These are phyloP conservation scores for Populus euphratica DNA, from an alignment of 345 rosid species.

Conservation along the genomic window DNA sequence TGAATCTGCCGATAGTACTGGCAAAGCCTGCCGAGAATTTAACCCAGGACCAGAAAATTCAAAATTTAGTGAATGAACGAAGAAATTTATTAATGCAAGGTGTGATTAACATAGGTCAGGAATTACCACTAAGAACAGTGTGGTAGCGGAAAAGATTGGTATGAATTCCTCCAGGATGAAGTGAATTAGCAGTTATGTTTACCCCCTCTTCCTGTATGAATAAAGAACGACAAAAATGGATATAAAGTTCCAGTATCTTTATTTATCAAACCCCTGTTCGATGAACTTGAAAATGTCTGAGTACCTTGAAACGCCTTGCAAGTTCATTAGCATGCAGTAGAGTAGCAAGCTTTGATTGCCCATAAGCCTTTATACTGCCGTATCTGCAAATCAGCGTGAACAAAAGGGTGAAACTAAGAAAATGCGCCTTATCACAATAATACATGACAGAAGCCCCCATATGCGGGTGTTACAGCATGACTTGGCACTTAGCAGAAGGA, in stretches of 20 bases:
- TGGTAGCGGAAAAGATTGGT: slow-evolving; percentile 51
- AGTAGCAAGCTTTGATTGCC: slow-evolving; percentile 16
- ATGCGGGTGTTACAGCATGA: background rate
- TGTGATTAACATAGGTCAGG: background rate
- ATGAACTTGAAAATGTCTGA: background rate
- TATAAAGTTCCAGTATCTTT: background rate
- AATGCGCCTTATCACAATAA: background rate
- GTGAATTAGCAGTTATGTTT: slow-evolving; percentile 54
- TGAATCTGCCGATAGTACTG: slow-evolving; percentile 29
- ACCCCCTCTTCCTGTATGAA: slow-evolving; percentile 48
- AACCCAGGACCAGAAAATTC: slow-evolving; percentile 1
- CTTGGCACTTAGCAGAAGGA: background rate
- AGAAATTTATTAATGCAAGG: background rate
- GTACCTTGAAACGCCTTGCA: background rate
- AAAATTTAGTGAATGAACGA: background rate
- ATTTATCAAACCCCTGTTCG: background rate
- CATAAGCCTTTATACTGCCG: slow-evolving; percentile 42
- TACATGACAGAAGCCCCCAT: background rate
- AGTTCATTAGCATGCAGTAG: slow-evolving; percentile 2
- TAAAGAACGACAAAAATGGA: background rate
- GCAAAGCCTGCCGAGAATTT: slow-evolving; percentile 35
- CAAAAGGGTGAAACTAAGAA: background rate
- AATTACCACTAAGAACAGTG: slow-evolving; percentile 39
- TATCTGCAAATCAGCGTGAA: slow-evolving; percentile 34
- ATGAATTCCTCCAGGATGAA: slow-evolving; percentile 66